A percentile compares a stretch with the other conserved stretches of the same genome.
phyloP scores from a whole-genome alignment of 2,329 filamentous ascomycete species.

The Achaetomium macrosporum region DNA sequence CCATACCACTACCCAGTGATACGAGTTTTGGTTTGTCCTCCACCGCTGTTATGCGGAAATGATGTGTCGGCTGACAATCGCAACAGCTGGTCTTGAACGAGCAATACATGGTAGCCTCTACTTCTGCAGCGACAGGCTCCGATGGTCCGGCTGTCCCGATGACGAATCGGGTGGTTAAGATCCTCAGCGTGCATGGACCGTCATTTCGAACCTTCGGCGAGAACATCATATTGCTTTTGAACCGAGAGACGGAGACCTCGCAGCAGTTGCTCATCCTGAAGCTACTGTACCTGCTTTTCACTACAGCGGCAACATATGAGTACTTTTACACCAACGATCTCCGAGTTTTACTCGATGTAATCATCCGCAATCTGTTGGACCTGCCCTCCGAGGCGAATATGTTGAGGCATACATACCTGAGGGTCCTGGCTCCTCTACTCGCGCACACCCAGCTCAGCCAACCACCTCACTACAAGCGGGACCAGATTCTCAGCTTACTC shows the following conservation, averaged over 20 bases:
- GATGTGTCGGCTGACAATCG: slow-evolving; percentile 5
- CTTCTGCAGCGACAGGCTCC: slow-evolving; percentile 41
- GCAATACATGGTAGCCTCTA: slow-evolving; percentile 86
- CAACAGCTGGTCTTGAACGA: slow-evolving; percentile 86
- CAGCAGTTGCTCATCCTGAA: slow-evolving; percentile 95
- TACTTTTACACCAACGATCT: slow-evolving; percentile 99
- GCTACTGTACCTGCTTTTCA: slow-evolving; percentile 90
- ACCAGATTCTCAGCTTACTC: slow-evolving; percentile 74
- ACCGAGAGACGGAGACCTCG: slow-evolving; percentile 90
- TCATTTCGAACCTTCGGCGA: slow-evolving; percentile 92
- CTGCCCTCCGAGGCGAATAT: slow-evolving; percentile 74
- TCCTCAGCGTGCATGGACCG: slow-evolving; percentile 73
- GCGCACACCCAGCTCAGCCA: slow-evolving; percentile 85
- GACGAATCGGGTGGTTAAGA: slow-evolving; percentile 91
- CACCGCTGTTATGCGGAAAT: neutral
- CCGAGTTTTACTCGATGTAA: slow-evolving; percentile 87
- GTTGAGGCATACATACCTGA: slow-evolving; percentile 87
- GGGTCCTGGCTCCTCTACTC: slow-evolving; percentile 84
- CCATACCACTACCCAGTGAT: slow-evolving; percentile 96
- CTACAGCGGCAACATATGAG: slow-evolving; percentile 83
- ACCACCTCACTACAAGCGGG: slow-evolving; percentile 84
- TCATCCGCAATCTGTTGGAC: slow-evolving; percentile 94
- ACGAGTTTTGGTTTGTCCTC: slow-evolving; percentile 67
- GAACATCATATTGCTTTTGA: slow-evolving; percentile 91
- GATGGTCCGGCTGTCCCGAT: slow-evolving; percentile 45